Evolutionary conservation across 2,329 filamentous ascomycete genomes (phyloP), one percentile per base, ranked within the genome.

Genomic region (Sclerotinia trifoliorum): DNA sequence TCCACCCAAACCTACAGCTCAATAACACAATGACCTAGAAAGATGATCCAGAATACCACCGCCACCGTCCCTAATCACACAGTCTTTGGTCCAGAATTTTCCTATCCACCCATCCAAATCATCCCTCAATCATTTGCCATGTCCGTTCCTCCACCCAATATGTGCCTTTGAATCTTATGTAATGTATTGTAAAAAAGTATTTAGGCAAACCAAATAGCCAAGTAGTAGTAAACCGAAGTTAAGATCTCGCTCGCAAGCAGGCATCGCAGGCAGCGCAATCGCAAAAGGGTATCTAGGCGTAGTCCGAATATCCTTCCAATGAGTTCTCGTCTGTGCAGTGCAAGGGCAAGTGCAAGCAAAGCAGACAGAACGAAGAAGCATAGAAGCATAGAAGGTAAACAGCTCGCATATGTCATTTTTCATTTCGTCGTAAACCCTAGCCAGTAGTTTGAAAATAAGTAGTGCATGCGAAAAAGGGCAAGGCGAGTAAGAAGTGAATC

Each of bases 381-480:
- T 44, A 65, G 42, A 29, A 32, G 39, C 26, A 65, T 44, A 26
- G 44, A 49, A 65, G 54, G 35, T 32, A 65, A 58, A 48, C 35
- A 58, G 35, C 35, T 46, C 39, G 49, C 39, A 46, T 21, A 48
- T 65, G 63, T 65, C 60, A 57, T 58, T 65, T 57, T 65, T 65
- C 63, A 48, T 65, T 35, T 48, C 51, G 51, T 65, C 63, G 52
- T 65, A 65, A 58, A 48, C 63, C 60, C 63, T 35, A 58, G 52
- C 63, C 63, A 65, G 63, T 57, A 44, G 21, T 58, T 39, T 48
- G 26, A 46, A 58, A 58, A 24, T 13, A 48, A 48, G 26, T 44
- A 46, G 51, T 48, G 54, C n/a, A 58, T 52, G 63, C 51, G 54
- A 65, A 65, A 49, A 58, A 32, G 35, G 51, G 35, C 32, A 57